Evolutionary conservation across 306 rosid species (phyloP).

Genomic region (Chamaecrista fasciculata): DNA sequence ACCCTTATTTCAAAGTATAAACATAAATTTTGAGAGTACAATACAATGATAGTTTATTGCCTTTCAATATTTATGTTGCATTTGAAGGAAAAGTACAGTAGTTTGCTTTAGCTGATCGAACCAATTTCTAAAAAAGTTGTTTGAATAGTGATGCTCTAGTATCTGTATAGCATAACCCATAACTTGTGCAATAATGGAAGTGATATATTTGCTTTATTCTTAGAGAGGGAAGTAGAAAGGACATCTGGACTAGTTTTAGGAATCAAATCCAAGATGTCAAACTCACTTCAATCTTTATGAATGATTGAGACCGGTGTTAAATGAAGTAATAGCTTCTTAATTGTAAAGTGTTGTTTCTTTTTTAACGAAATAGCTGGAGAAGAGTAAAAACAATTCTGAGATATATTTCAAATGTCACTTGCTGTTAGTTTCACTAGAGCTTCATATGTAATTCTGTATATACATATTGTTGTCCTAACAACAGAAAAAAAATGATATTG

Average conservation of each 20-base stretch:
- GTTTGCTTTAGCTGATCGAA: background rate
- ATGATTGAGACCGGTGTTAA: background rate
- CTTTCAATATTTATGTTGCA: conserved; percentile 8
- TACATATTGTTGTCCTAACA: background rate
- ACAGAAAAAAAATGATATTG: conserved; percentile 12
- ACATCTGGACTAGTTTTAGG: background rate
- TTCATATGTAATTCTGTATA: background rate
- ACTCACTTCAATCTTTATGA: background rate
- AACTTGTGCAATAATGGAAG: background rate
- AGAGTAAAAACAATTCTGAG: conserved; percentile 8
- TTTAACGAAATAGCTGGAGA: background rate
- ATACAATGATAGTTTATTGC: too few relatives aligned
- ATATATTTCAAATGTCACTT: background rate
- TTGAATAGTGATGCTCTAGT: background rate
- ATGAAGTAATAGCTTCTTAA: background rate
- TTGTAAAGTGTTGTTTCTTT: background rate
- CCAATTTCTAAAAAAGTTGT: background rate
- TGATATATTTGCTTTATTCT: too few relatives aligned
- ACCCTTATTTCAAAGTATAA: too few relatives aligned
- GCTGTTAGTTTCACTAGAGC: background rate
- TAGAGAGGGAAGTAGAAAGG: background rate
- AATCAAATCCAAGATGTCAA: background rate
- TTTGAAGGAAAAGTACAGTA: conserved; percentile 17
- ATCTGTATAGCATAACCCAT: background rate
- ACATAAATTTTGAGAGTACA: too few relatives aligned